Evolutionary conservation across 2,329 filamentous ascomycete species (phyloP), one percentile per base, ranked within the genome.

Genomic region (Diaporthe eres): DNA sequence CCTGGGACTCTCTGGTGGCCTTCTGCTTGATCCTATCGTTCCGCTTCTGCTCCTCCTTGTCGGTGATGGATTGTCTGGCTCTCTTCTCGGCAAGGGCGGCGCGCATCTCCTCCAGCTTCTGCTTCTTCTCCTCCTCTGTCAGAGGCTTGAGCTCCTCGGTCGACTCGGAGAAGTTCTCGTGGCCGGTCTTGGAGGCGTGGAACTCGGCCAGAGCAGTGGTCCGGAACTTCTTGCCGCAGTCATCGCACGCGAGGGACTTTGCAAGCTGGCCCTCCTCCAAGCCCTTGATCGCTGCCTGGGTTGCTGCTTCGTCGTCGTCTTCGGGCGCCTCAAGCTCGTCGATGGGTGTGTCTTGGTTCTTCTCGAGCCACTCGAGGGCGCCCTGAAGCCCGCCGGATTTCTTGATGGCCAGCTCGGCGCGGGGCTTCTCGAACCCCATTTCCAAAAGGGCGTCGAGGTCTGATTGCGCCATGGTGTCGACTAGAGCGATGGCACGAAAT

Each of bases 281-380:
- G 15, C 89, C 85, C 28, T 85, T 85, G 39, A 87, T 85, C 28
- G 88, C 87, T n/a, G 76, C 74, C 19, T 68, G 74, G 25, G 75
- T 76, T 13, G 76, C 76, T 4, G 78, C 88, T 4, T 89, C 85
- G 39, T 88, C 88, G 34, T 82, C 81, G 4, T 83, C 84, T 1
- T 83, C 83, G 34, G 84, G 82, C 19, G 79, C 80, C 78, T 94
- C 90, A 77, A 98, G 92, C 75, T 98, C 93, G 51, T 98, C 95
- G 57, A 98, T 83, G 1, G 94, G 89, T 80, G 94, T 98, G 84
- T 98, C 95, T 83, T 97, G 93, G 82, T 97, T 98, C 80, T 94
- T 91, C 83, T 98, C 96, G 1, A 99, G 90, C 97, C 97, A 99
- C 86, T 98, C 94, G 75, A 99, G 90, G 71, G 97, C 97, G 79